Percentiles rank a stretch among this genome's conserved stretches.
These are phyloP conservation scores for Triadica sebifera DNA, from an alignment of 345 rosid genomes.

Conservation along the genomic window DNA sequence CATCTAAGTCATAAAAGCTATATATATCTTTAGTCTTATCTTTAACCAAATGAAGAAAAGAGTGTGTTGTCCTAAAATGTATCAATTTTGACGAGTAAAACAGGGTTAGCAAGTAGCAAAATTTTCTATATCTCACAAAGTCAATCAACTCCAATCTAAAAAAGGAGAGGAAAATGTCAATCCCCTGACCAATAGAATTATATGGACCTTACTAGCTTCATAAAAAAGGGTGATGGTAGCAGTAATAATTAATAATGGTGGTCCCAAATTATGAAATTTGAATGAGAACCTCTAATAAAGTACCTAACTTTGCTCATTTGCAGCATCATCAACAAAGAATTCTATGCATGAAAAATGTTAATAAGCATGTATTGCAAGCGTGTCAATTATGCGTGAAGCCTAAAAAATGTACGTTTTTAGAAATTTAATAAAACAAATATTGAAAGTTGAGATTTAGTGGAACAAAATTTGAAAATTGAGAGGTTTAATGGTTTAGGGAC, in stretches of 20 bases:
- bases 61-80: neutral
- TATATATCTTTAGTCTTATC: neutral
- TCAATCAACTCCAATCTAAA: neutral
- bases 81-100: neutral
- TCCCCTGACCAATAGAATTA: neutral
- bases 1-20: neutral
- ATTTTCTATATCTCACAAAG: neutral
- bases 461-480: too few species aligned
- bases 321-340: neutral
- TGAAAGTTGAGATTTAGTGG: too few species aligned
- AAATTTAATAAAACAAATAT: too few species aligned
- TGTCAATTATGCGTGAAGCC: too few species aligned
- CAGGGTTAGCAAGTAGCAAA: neutral
- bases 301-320: neutral
- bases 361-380: too few species aligned
- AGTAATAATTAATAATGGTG: neutral
- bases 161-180: neutral
- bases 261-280: neutral
- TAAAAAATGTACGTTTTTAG: too few species aligned
- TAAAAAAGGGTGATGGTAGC: neutral
- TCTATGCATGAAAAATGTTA: too few species aligned
- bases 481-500: too few species aligned
- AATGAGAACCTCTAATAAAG: neutral
- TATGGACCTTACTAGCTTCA: neutral
- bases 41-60: neutral